Conservation (phyloP, 331 rosid genomes). For the Spiraea crenata region DNA sequence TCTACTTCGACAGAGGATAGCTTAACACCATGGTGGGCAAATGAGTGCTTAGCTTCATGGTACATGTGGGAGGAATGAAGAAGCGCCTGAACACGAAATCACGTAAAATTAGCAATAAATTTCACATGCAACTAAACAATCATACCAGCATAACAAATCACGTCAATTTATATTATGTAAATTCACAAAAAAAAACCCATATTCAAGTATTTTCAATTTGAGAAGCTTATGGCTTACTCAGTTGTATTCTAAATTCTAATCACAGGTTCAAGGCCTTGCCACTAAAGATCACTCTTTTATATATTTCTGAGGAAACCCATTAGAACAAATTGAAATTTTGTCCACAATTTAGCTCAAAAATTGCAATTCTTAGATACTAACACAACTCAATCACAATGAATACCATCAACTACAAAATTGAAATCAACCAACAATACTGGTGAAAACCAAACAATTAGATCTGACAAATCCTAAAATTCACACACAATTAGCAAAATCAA, state of each 20-base stretch:
- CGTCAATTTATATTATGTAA: background rate
- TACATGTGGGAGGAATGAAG: slow-evolving; percentile 97
- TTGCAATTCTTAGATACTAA: background rate
- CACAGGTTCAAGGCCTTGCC: background rate
- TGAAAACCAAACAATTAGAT: slow-evolving; percentile 5
- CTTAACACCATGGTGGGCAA: slow-evolving; percentile 80
- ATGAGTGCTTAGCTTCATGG: slow-evolving; percentile 90
- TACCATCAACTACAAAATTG: background rate
- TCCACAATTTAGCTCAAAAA: background rate
- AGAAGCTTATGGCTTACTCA: background rate
- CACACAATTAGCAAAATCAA: background rate
- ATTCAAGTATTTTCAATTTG: background rate
- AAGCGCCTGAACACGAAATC: slow-evolving; percentile 59
- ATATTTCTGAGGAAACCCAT: background rate
- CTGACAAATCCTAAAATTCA: background rate
- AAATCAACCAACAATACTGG: background rate
- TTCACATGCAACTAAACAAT: background rate
- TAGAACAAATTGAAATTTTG: background rate
- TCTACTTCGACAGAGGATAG: slow-evolving; percentile 77
- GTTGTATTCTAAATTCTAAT: background rate
- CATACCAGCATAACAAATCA: background rate
- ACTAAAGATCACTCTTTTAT: background rate
- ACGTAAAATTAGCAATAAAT: background rate
- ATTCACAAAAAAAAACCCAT: background rate
- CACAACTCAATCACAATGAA: background rate